Evolutionary conservation across 768 basidiomycete species (phyloP), one percentile per base, ranked within the genome.

Genomic region (Mrakia frigida): DNA sequence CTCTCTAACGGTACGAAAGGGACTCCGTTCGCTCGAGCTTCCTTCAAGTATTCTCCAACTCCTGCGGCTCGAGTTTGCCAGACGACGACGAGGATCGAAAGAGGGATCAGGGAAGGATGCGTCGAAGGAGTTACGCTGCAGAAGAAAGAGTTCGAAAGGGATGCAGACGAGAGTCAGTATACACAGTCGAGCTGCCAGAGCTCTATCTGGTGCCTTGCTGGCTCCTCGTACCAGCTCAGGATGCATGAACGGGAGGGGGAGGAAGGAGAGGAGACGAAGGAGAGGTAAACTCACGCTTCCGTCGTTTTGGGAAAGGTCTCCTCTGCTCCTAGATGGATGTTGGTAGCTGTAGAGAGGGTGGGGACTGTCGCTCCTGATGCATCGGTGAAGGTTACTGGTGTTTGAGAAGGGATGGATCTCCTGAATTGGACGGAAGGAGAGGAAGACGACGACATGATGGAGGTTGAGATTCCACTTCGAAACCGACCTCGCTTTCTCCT

Each of bases 11-110:
- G 76, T 3, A 77, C 72, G 70, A 77, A 73, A 7, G 59, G 63
- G 0, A 77, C 76, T 25, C 76, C 76, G n/a, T 77, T 77, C 6
- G 76, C 76, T 21, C 76, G 61, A 25, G 71, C 71, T 50, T 77
- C 76, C 28, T 70, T 50, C 16, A 77, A 65, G 65, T 77, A 77
- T 21, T 77, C 76, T 41, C 28, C 43, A 0, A 77, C 28, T 23
- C 61, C 21, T 6, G n/a, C 35, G 13, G 61, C 71, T 35, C 71
- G 70, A 41, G 76, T 71, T 23, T 73, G 41, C 70, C 70, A 77
- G 21, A 71, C 50, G 39, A 77, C 71, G 37, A 72, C 43, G 35
- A 77, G 71, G 52, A 77, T 73, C 23, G 76, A 71, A 9, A 77
- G 71, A 10, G 70, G 50, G 46, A 77, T 77, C 31, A 63, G 39